Percentiles rank a stretch among this genome's conserved stretches.
phyloP scores from a whole-genome alignment of 768 basidiomycete genomes.

The Thelephora aurantiotincta region DNA sequence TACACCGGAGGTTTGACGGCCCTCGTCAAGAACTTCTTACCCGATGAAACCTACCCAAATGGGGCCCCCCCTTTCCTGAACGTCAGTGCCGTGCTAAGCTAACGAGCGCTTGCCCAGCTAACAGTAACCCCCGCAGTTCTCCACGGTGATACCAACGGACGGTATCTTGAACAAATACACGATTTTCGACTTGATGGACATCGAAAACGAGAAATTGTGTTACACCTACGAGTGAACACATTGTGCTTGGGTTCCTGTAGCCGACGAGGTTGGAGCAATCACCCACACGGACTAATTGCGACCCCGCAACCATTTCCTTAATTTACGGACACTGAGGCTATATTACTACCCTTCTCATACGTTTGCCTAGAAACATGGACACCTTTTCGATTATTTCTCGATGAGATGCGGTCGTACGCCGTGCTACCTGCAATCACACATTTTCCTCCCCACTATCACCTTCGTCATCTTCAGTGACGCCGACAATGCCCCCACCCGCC shows the following conservation, averaged over 20 bases:
- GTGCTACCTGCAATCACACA: conserved; percentile 8
- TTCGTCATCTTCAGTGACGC: conserved; percentile 58
- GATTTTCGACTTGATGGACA: not conserved
- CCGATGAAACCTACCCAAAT: conserved; percentile 9
- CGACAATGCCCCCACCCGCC: conserved; percentile 51
- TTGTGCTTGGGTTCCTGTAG: not conserved
- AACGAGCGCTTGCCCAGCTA: too few relatives aligned
- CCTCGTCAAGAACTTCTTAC: not conserved
- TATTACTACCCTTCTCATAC: not conserved
- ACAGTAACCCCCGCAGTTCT: not conserved
- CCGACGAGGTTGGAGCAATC: not conserved
- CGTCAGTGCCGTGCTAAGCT: conserved; percentile 3
- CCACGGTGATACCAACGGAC: not conserved
- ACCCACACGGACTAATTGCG: not conserved
- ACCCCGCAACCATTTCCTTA: not conserved
- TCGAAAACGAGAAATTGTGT: not conserved
- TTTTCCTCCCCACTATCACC: conserved; percentile 38
- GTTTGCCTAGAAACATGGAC: not conserved
- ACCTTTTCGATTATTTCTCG: not conserved
- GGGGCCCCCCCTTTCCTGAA: conserved; percentile 14
- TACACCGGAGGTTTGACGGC: conserved; percentile 18
- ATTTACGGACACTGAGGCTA: not conserved
- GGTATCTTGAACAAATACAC: not conserved
- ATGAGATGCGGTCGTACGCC: not conserved
- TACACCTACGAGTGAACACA: not conserved